A percentile compares a stretch with the other conserved stretches of the same genome.
Conservation (phyloP, 805 yeast species). For the Nakazawaea siamensis region DNA sequence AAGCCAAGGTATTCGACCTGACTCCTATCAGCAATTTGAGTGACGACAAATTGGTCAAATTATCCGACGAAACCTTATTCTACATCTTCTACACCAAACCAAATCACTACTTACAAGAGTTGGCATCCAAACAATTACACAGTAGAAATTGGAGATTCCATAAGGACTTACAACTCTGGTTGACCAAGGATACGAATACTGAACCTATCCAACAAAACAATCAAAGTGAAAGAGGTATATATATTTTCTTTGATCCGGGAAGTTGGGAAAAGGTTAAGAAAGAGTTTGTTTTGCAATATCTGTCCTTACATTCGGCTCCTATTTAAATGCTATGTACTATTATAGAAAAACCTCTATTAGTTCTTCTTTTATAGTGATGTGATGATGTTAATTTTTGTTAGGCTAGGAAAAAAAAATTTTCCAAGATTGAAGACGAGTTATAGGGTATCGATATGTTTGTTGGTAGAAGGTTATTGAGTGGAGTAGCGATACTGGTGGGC, state of each 20-base stretch:
- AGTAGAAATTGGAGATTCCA: slow-evolving; percentile 96
- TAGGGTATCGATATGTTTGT: no score
- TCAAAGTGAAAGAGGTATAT: slow-evolving; percentile 82
- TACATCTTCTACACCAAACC: slow-evolving; percentile 93
- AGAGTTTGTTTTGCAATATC: slow-evolving; percentile 37
- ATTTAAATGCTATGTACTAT: not conserved
- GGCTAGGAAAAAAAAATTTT: no score
- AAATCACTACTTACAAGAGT: slow-evolving; percentile 85
- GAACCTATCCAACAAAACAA: slow-evolving; percentile 84
- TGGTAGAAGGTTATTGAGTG: no score
- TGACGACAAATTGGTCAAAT: slow-evolving; percentile 27
- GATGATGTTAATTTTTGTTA: no score
- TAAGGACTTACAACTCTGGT: slow-evolving; percentile 92
- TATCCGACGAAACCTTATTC: slow-evolving; percentile 88
- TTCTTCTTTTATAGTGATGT: no score
- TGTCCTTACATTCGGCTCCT: slow-evolving; percentile 27
- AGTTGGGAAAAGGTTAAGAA: slow-evolving; percentile 90
- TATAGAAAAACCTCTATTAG: no score
- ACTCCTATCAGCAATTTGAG: slow-evolving; percentile 27
- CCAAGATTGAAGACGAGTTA: no score
- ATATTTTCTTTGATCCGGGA: slow-evolving; percentile 90
- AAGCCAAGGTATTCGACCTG: slow-evolving; percentile 42
- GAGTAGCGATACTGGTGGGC: no score
- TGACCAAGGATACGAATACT: slow-evolving; percentile 84
- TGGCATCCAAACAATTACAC: slow-evolving; percentile 86